Conservation (phyloP, 441 rosid species). For the Gossypium davidsonii region DNA sequence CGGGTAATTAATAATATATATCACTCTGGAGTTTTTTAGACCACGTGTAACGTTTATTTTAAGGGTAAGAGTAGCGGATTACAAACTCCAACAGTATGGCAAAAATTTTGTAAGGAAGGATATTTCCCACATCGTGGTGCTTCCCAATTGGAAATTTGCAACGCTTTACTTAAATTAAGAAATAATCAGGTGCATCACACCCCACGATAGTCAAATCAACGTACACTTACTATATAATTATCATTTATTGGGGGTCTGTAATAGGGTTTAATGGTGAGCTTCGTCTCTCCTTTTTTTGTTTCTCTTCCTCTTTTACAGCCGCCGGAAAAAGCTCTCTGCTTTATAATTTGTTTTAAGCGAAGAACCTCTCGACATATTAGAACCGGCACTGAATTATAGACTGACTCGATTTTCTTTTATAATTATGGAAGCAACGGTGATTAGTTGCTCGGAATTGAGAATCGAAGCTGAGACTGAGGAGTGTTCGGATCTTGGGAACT, state of each 20-base stretch:
- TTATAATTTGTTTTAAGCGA: not conserved
- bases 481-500: slow-evolving; percentile 28
- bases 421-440: slow-evolving; percentile 27
- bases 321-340: slow-evolving; percentile 33
- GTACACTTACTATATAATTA: not conserved
- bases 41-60: not conserved
- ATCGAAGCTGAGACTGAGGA: slow-evolving; percentile 17
- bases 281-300: not conserved
- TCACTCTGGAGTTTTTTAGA: no score
- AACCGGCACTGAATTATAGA: not conserved
- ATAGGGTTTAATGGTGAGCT: slow-evolving; percentile 48
- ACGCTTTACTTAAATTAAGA: not conserved
- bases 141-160: not conserved
- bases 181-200: slow-evolving; percentile 11
- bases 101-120: no score
- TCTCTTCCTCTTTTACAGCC: slow-evolving; percentile 17
- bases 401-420: not conserved
- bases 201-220: not conserved
- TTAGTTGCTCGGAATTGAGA: slow-evolving; percentile 17
- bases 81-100: not conserved
- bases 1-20: no score
- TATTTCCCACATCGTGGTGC: not conserved
- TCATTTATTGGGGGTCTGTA: not conserved
- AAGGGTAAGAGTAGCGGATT: not conserved
- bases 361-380: not conserved